A percentile compares a stretch with the other conserved stretches of the same genome.
Evolutionary conservation across 1,139 yeast genomes (phyloP).

Genomic region (Taphrina deformans): DNA sequence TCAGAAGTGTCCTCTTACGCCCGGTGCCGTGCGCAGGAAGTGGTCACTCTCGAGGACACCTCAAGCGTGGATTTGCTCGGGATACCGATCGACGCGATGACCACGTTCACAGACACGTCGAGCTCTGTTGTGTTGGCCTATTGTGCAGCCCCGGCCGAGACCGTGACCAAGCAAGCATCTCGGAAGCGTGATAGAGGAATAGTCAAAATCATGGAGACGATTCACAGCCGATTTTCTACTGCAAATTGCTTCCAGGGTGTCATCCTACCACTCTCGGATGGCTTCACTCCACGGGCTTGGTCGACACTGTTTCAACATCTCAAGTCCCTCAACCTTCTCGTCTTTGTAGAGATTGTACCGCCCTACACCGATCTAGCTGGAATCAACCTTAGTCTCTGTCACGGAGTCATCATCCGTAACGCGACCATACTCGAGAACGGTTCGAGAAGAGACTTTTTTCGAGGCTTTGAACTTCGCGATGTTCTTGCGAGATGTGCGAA

Average conservation of each 20-base stretch:
- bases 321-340: not conserved
- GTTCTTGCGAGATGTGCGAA: slow-evolving; percentile 9
- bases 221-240: not conserved
- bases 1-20: not conserved
- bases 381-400: slow-evolving; percentile 1
- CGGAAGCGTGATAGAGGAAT: not conserved
- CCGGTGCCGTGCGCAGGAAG: not conserved
- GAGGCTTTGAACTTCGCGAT: slow-evolving; percentile 14
- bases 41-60: not conserved
- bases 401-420: slow-evolving; percentile 13
- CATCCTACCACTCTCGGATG: not conserved
- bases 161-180: not conserved
- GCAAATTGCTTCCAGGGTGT: not conserved
- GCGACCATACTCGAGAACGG: slow-evolving; percentile 13
- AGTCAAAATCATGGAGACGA: not conserved
- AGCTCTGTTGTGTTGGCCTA: not conserved
- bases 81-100: not conserved
- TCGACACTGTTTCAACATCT: slow-evolving; percentile 2
- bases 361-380: slow-evolving; percentile 9
- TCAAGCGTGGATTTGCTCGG: not conserved
- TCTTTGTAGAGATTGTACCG: not conserved
- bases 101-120: not conserved
- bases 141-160: not conserved
- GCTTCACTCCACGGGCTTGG: slow-evolving; percentile 9
- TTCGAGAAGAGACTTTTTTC: slow-evolving; percentile 14